Percentiles rank a stretch among this genome's conserved stretches.
Conservation (phyloP, 2,329 filamentous ascomycete species). For the Fusarium secorum region DNA sequence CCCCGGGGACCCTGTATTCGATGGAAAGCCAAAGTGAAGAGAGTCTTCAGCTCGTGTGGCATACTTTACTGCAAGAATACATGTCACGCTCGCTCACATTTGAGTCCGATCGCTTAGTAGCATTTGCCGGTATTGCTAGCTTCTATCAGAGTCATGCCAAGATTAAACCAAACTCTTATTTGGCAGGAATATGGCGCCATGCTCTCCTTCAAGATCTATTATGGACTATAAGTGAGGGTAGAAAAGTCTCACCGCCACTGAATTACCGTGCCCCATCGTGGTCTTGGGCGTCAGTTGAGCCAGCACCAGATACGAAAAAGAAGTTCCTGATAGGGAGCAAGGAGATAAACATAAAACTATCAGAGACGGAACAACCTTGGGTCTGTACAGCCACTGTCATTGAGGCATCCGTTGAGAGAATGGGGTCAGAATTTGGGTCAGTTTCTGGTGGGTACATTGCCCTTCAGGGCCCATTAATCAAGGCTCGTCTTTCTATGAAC, state of each 20-base stretch:
- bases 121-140: conserved; percentile 27
- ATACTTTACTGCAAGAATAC: conserved; percentile 22
- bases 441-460: conserved; percentile 10
- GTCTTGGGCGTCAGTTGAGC: conserved; percentile 32
- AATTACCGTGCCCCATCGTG: conserved; percentile 32
- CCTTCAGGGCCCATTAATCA: conserved; percentile 25
- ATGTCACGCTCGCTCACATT: conserved; percentile 24
- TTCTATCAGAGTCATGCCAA: conserved; percentile 14
- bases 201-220: conserved; percentile 16
- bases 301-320: not conserved
- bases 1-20: conserved; percentile 15
- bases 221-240: conserved; percentile 23
- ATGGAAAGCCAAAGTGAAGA: not conserved
- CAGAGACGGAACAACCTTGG: conserved; percentile 15
- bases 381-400: not conserved
- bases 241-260: conserved; percentile 23
- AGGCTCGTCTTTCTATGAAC: conserved; percentile 16
- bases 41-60: conserved; percentile 1
- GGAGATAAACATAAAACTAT: not conserved
- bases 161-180: conserved; percentile 10
- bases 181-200: conserved; percentile 28
- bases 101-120: conserved; percentile 27
- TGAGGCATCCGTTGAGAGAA: conserved; percentile 11
- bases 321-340: conserved; percentile 10
- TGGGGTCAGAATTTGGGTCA: conserved; percentile 17